Conservation (phyloP, 2,329 filamentous ascomycete species). For the Trichoderma sp. region DNA sequence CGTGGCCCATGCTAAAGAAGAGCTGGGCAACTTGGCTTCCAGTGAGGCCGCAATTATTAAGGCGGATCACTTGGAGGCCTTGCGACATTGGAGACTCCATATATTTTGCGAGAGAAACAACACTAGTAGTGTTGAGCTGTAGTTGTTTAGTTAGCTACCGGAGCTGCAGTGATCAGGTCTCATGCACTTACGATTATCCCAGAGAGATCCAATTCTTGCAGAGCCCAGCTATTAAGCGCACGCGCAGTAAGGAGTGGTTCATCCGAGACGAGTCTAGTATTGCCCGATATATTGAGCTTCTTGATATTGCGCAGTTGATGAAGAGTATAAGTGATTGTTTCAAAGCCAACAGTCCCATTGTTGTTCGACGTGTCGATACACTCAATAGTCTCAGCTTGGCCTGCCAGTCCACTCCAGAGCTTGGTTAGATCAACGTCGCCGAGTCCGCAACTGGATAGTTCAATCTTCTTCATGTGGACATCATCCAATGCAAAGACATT, state of each 20-base stretch:
- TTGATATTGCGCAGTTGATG: slow-evolving; percentile 43
- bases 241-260: slow-evolving; percentile 47
- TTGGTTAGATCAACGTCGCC: slow-evolving; percentile 47
- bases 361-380: slow-evolving; percentile 53
- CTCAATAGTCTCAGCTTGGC: slow-evolving; percentile 45
- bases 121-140: slow-evolving; percentile 49
- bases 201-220: slow-evolving; percentile 55
- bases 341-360: slow-evolving; percentile 48
- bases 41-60: slow-evolving; percentile 53
- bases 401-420: slow-evolving; percentile 47
- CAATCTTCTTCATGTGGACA: slow-evolving; percentile 45
- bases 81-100: slow-evolving; percentile 40
- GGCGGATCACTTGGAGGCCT: slow-evolving; percentile 42
- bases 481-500: slow-evolving; percentile 35
- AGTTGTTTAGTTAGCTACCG: slow-evolving; percentile 3
- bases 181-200: slow-evolving; percentile 46
- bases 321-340: slow-evolving; percentile 44
- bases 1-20: slow-evolving; percentile 49
- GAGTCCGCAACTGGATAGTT: slow-evolving; percentile 51
- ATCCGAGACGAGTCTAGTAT: slow-evolving; percentile 45
- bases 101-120: slow-evolving; percentile 47
- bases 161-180: too few relatives aligned
- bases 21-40: slow-evolving; percentile 49
- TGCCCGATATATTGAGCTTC: slow-evolving; percentile 50
- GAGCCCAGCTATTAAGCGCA: slow-evolving; percentile 41